Percentiles rank a stretch among this genome's conserved stretches.
Conservation (phyloP, 2,329 filamentous ascomycete genomes). For the Fusarium piperis region DNA sequence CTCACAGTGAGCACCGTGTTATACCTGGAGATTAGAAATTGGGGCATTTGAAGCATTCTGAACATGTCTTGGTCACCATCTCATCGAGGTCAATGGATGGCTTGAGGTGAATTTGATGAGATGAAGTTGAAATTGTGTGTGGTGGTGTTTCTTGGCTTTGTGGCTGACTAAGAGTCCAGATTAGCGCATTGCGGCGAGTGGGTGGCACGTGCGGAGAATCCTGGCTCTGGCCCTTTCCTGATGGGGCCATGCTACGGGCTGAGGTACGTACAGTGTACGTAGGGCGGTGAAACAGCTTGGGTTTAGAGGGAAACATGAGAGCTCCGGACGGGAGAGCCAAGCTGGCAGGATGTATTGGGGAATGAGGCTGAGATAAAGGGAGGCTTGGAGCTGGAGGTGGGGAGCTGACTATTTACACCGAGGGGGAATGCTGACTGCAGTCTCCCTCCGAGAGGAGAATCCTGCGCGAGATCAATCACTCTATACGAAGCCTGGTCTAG, state of each 20-base stretch:
- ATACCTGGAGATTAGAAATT: not conserved
- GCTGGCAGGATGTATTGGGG: not conserved
- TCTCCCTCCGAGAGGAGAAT: not conserved
- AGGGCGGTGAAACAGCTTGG: constrained; percentile 16
- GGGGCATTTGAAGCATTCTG: not conserved
- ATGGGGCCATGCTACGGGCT: constrained; percentile 4
- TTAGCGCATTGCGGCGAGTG: constrained; percentile 3
- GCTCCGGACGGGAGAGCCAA: not conserved
- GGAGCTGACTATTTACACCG: not conserved
- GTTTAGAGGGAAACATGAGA: not conserved
- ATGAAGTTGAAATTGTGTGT: constrained; percentile 31
- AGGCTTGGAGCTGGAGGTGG: not conserved
- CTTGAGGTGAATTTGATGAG: constrained; percentile 3
- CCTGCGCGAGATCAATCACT: not conserved
- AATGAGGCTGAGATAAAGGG: not conserved
- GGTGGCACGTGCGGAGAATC: constrained; percentile 32
- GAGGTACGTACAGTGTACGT: not conserved
- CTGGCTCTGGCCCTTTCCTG: constrained; percentile 7
- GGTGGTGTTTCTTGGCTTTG: constrained; percentile 19
- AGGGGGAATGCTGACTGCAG: not conserved
- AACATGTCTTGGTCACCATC: not conserved
- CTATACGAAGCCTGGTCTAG: not conserved
- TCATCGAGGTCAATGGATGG: not conserved
- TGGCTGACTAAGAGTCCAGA: constrained; percentile 28
- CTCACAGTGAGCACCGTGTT: not conserved